Percentiles rank a stretch among this genome's conserved stretches.
Evolutionary conservation across 1,139 yeast species (phyloP).

Genomic region (Hyphopichia burtonii): DNA sequence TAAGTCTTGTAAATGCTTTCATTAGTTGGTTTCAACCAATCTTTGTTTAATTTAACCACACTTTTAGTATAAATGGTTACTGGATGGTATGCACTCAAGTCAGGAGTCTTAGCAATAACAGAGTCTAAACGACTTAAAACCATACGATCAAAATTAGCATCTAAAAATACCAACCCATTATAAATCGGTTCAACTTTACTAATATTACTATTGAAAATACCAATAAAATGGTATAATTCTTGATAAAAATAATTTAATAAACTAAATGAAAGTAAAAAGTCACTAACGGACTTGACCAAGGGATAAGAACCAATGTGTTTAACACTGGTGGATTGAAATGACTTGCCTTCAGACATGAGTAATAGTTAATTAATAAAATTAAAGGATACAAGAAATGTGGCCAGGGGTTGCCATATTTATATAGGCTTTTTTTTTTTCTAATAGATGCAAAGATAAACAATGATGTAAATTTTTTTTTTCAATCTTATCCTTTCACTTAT

Average conservation of each 20-base stretch:
- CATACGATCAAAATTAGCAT: slow-evolving; percentile 24
- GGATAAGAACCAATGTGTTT: slow-evolving; percentile 35
- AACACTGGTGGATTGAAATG: slow-evolving; percentile 34
- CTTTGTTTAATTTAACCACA: slow-evolving; percentile 18
- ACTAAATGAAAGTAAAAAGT: slow-evolving; percentile 26
- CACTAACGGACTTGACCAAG: slow-evolving; percentile 20
- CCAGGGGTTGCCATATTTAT: too few species aligned
- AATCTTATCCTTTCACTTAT: too few species aligned
- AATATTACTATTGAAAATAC: slow-evolving; percentile 22
- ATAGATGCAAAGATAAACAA: too few species aligned
- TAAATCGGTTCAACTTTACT: slow-evolving; percentile 22
- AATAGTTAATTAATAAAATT: not conserved
- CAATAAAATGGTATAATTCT: slow-evolving; percentile 16
- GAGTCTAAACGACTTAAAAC: slow-evolving; percentile 24
- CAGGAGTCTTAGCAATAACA: slow-evolving; percentile 6
- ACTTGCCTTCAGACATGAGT: slow-evolving; percentile 10
- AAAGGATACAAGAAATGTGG: not conserved
- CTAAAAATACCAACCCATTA: slow-evolving; percentile 24
- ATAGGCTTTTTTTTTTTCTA: too few species aligned
- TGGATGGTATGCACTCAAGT: slow-evolving; percentile 14
- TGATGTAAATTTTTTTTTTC: too few species aligned
- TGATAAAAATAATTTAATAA: slow-evolving; percentile 22
- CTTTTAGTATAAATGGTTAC: slow-evolving; percentile 11
- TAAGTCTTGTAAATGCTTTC: slow-evolving; percentile 25
- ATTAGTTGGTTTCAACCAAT: slow-evolving; percentile 31